Conservation (phyloP, 2,329 filamentous ascomycete species). For the Calycina herbarum region DNA sequence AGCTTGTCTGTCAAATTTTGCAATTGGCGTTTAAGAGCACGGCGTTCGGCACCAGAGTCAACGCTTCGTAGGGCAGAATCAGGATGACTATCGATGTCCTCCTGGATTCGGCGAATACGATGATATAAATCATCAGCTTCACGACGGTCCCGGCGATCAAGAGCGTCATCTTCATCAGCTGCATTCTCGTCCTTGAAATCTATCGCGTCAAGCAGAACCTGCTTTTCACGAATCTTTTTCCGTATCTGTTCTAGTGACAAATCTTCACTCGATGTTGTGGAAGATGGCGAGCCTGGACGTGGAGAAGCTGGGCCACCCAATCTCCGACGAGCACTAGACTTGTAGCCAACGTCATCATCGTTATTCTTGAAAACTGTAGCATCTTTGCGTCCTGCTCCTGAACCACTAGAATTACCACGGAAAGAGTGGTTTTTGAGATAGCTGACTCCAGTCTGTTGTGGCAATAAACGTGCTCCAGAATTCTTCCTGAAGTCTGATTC, state of each 20-base stretch:
- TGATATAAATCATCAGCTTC: slow-evolving; percentile 94
- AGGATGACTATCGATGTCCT: slow-evolving; percentile 91
- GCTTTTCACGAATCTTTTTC: slow-evolving; percentile 92
- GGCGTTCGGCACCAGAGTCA: slow-evolving; percentile 85
- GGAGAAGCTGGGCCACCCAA: slow-evolving; percentile 73
- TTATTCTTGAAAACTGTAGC: slow-evolving; percentile 97
- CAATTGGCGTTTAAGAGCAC: slow-evolving; percentile 83
- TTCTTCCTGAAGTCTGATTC: slow-evolving; percentile 89
- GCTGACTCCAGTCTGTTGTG: slow-evolving; percentile 96
- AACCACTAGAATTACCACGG: slow-evolving; percentile 60
- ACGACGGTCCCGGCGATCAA: slow-evolving; percentile 85
- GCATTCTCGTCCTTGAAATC: slow-evolving; percentile 93
- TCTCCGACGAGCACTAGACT: slow-evolving; percentile 87
- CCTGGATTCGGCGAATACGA: slow-evolving; percentile 85
- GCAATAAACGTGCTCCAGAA: slow-evolving; percentile 84
- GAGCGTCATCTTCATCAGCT: slow-evolving; percentile 84
- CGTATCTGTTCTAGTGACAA: slow-evolving; percentile 81
- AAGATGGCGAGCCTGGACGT: slow-evolving; percentile 73
- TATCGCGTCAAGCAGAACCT: slow-evolving; percentile 91
- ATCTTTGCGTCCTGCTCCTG: slow-evolving; percentile 74
- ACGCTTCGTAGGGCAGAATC: slow-evolving; percentile 68
- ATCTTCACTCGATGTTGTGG: slow-evolving; percentile 74
- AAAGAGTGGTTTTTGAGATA: slow-evolving; percentile 97
- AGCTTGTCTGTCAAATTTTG: slow-evolving; percentile 87
- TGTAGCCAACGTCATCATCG: slow-evolving; percentile 87